A percentile compares a stretch with the other conserved stretches of the same genome.
These are phyloP conservation scores for Corinectria fuckeliana DNA, from an alignment of 2,329 filamentous ascomycete genomes.

Conservation along the genomic window DNA sequence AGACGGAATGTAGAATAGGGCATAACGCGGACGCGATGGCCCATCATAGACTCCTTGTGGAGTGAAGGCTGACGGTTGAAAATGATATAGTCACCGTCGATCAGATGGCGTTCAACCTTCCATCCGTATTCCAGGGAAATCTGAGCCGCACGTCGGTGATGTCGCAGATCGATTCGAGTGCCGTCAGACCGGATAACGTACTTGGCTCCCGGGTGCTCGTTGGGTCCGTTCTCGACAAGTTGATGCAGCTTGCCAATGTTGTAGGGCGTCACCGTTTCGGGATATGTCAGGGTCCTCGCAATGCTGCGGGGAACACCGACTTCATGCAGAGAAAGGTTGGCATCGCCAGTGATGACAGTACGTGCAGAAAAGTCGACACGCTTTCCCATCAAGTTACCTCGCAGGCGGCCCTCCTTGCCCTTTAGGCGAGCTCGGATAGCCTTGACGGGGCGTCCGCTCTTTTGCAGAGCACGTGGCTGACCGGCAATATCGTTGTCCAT, in stretches of 20 bases:
- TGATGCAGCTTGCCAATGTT: conserved; percentile 93
- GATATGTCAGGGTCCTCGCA: conserved; percentile 91
- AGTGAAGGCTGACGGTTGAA: conserved; percentile 99
- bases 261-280: conserved; percentile 96
- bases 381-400: conserved; percentile 99
- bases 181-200: conserved; percentile 95
- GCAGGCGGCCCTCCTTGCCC: conserved; percentile 97
- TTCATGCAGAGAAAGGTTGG: conserved; percentile 94
- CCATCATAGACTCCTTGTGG: conserved; percentile 99
- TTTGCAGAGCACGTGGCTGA: conserved; percentile 91
- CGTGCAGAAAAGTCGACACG: conserved; percentile 99
- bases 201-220: conserved; percentile 93
- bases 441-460: conserved; percentile 95
- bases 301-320: conserved; percentile 96
- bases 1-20: conserved; percentile 98
- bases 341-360: conserved; percentile 99
- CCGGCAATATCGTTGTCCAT: conserved; percentile 99
- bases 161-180: conserved; percentile 91
- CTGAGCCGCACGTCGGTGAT: conserved; percentile 86
- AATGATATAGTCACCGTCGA: conserved; percentile 96
- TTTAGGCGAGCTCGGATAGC: conserved; percentile 96
- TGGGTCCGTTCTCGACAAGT: conserved; percentile 91
- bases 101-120: conserved; percentile 97
- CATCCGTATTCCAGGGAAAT: conserved; percentile 93
- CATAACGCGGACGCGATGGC: conserved; percentile 96